Percentiles rank a stretch among this genome's conserved stretches.
phyloP scores from a whole-genome alignment of 2,329 filamentous ascomycete genomes.

The Microcera coccophila region DNA sequence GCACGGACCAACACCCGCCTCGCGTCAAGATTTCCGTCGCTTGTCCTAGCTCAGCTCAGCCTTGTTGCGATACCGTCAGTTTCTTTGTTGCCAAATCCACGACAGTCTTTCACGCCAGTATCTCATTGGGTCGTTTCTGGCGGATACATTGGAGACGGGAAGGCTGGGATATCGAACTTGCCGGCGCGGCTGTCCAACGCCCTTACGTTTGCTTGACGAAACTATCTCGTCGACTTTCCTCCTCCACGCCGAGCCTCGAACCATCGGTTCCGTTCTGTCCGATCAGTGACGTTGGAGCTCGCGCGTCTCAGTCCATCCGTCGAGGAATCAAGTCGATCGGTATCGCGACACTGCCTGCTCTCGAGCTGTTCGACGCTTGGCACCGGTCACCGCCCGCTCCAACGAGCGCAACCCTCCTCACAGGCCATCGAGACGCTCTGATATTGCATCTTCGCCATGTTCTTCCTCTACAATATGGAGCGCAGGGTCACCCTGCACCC shows the following conservation, averaged over 20 bases:
- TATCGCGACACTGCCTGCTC: background rate
- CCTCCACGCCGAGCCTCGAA: constrained; percentile 1
- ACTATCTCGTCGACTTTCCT: background rate
- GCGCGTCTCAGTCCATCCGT: constrained; percentile 6
- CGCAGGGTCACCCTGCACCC: constrained; percentile 92
- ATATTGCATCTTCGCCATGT: constrained; percentile 58
- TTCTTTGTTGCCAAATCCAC: constrained; percentile 13
- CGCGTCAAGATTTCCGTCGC: constrained; percentile 8
- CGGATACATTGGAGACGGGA: constrained; percentile 14
- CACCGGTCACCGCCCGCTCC: too few species aligned
- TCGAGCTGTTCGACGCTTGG: too few species aligned
- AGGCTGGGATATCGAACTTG: constrained; percentile 17
- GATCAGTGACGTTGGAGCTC: too few species aligned
- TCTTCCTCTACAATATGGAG: constrained; percentile 96
- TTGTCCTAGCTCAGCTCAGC: constrained; percentile 17
- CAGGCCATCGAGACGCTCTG: background rate
- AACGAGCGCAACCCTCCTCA: constrained; percentile 2
- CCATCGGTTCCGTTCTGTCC: background rate
- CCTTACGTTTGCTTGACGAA: constrained; percentile 2
- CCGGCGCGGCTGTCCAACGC: constrained; percentile 13
- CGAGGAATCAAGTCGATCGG: background rate
- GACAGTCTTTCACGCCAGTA: background rate
- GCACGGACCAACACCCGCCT: constrained; percentile 11
- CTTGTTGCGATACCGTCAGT: constrained; percentile 22
- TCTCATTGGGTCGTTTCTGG: background rate